phyloP scores from a whole-genome alignment of 352 stramenopile species.

The Pythium rhizo-oryzae region DNA sequence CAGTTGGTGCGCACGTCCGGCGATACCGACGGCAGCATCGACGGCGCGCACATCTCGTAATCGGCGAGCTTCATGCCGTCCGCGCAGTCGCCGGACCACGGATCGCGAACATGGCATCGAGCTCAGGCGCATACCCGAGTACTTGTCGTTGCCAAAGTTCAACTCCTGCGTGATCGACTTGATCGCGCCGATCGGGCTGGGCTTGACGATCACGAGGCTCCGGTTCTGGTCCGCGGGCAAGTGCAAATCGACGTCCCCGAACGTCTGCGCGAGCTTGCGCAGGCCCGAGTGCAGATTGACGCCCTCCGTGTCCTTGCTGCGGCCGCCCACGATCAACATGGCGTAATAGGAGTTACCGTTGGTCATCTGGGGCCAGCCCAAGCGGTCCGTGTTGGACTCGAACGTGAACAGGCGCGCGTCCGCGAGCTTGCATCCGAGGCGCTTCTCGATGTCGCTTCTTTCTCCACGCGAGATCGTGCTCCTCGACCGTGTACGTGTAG shows the following conservation, averaged over 20 bases:
- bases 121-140: constrained; percentile 79
- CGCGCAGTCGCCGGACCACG: constrained; percentile 53
- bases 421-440: constrained; percentile 93
- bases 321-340: constrained; percentile 88
- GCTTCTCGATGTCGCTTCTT: constrained; percentile 94
- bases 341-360: constrained; percentile 80
- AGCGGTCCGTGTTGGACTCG: constrained; percentile 69
- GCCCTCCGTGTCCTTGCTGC: constrained; percentile 92
- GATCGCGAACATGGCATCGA: constrained; percentile 81
- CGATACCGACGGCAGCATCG: constrained; percentile 2
- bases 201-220: constrained; percentile 93
- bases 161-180: constrained; percentile 93
- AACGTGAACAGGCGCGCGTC: constrained; percentile 77
- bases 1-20: constrained; percentile 24
- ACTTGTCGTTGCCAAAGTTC: constrained; percentile 88
- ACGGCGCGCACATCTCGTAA: constrained; percentile 26
- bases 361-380: constrained; percentile 72
- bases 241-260: constrained; percentile 93
- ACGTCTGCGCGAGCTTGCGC: constrained; percentile 89
- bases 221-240: constrained; percentile 96
- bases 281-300: constrained; percentile 90
- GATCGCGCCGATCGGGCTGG: constrained; percentile 89
- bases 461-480: constrained; percentile 95
- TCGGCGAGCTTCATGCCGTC: constrained; percentile 32
- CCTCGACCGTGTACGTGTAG: constrained; percentile 99